Percentiles rank a stretch among this genome's conserved stretches.
These are phyloP conservation scores for Forsythia viridissima DNA, from an alignment of 257 asterid genomes.

Conservation along the genomic window DNA sequence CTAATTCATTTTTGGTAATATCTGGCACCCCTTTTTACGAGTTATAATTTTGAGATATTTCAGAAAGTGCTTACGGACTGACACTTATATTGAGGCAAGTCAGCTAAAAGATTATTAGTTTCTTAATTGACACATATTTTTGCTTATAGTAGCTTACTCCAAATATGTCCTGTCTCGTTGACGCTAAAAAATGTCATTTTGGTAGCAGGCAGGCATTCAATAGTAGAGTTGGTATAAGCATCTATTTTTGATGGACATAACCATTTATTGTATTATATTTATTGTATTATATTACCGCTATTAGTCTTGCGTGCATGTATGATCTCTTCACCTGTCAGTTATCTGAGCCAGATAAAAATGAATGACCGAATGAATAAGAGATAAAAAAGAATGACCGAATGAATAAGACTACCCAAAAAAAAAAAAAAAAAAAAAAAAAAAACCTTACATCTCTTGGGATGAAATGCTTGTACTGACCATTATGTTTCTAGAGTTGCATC, in stretches of 20 bases:
- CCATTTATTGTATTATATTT: no score
- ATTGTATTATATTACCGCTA: background rate
- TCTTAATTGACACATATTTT: background rate
- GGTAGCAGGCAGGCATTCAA: background rate
- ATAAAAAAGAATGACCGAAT: background rate
- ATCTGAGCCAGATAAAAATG: background rate
- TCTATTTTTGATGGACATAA: no score
- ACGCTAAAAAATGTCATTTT: no score
- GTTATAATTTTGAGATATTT: background rate
- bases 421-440: no score
- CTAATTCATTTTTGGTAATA: background rate
- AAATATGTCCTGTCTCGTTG: background rate
- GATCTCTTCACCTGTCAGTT: background rate
- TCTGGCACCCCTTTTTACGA: background rate
- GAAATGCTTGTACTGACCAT: background rate
- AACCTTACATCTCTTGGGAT: background rate
- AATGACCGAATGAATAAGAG: no score
- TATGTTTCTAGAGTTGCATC: background rate
- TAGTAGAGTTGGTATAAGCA: no score
- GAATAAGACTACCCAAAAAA: no score
- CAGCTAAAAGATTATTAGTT: background rate
- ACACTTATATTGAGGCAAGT: background rate
- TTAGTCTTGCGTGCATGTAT: background rate
- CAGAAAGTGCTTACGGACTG: background rate
- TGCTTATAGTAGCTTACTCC: background rate